Percentiles rank a stretch among this genome's conserved stretches.
phyloP scores from a whole-genome alignment of 192 early-diverging fungal species.

The Jimgerdemannia lactiflua region DNA sequence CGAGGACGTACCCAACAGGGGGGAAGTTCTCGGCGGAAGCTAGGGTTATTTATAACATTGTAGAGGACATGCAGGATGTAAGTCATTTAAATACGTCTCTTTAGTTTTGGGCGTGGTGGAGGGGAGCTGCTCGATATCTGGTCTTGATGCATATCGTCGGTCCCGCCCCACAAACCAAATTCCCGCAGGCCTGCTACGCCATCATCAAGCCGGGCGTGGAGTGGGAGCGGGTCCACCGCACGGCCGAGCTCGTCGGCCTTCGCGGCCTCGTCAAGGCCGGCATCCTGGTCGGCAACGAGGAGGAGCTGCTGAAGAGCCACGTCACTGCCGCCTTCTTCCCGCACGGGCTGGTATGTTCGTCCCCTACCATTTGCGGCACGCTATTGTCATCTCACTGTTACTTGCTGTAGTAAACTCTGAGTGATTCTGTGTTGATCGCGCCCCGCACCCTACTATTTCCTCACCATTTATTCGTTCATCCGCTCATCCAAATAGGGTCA shows the following conservation, averaged over 20 bases:
- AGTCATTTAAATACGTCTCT: background rate
- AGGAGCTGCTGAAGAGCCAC: constrained; percentile 59
- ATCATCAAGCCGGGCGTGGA: constrained; percentile 68
- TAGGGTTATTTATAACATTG: constrained; percentile 74
- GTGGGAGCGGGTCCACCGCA: constrained; percentile 83
- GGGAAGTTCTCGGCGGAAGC: constrained; percentile 69
- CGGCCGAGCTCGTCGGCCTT: constrained; percentile 60
- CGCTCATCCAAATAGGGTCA: background rate
- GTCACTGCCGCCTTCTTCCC: constrained; percentile 85
- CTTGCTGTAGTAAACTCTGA: too few relatives aligned
- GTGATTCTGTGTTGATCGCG: too few relatives aligned
- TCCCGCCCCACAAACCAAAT: background rate
- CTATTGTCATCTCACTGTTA: background rate
- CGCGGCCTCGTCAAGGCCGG: constrained; percentile 70
- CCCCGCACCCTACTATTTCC: too few relatives aligned
- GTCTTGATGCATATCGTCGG: too few relatives aligned
- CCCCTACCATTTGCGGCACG: background rate
- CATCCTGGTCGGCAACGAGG: constrained; percentile 67
- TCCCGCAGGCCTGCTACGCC: constrained; percentile 52
- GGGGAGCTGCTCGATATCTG: background rate
- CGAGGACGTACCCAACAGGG: constrained; percentile 81
- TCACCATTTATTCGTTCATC: background rate
- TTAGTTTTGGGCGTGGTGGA: background rate
- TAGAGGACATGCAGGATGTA: constrained; percentile 78
- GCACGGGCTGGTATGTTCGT: constrained; percentile 63